These are phyloP conservation scores for Ogataea paraovalis DNA, from an alignment of 805 yeast species.

Conservation along the genomic window DNA sequence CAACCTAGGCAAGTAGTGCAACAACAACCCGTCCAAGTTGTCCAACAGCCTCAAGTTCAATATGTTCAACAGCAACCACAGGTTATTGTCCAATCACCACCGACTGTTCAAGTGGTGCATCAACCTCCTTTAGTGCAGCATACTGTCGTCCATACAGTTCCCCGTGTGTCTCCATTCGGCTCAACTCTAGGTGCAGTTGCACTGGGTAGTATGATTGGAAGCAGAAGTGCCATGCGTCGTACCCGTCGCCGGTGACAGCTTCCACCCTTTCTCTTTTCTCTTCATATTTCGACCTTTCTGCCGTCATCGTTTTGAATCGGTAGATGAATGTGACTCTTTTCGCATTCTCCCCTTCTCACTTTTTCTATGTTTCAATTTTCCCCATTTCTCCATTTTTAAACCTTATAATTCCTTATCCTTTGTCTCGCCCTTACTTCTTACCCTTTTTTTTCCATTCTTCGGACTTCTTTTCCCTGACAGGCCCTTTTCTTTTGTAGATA, in stretches of 20 bases:
- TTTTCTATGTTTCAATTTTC: too few species aligned
- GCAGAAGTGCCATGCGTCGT: not conserved
- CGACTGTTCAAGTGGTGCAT: not conserved
- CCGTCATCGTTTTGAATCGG: too few species aligned
- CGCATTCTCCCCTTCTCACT: too few species aligned
- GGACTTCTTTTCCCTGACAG: too few species aligned
- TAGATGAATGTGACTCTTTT: too few species aligned
- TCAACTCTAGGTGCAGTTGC: not conserved
- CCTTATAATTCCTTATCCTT: too few species aligned
- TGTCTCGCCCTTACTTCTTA: too few species aligned
- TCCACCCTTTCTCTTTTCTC: not conserved
- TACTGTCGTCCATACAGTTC: not conserved
- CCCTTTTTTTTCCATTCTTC: too few species aligned
- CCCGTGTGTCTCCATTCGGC: not conserved
- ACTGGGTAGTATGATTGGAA: not conserved
- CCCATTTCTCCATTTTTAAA: too few species aligned
- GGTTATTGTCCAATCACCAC: not conserved
- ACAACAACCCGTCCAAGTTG: not conserved
- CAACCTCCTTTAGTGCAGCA: not conserved
- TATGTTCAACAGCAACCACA: conserved; percentile 2
- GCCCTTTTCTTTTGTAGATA: too few species aligned
- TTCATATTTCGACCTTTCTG: not conserved
- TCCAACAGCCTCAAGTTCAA: conserved; percentile 1
- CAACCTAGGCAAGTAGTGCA: not conserved
- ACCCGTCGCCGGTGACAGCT: not conserved